Evolutionary conservation across 1,139 yeast species (phyloP), one percentile per base, ranked within the genome.

Genomic region (Meyerozyma sp.): DNA sequence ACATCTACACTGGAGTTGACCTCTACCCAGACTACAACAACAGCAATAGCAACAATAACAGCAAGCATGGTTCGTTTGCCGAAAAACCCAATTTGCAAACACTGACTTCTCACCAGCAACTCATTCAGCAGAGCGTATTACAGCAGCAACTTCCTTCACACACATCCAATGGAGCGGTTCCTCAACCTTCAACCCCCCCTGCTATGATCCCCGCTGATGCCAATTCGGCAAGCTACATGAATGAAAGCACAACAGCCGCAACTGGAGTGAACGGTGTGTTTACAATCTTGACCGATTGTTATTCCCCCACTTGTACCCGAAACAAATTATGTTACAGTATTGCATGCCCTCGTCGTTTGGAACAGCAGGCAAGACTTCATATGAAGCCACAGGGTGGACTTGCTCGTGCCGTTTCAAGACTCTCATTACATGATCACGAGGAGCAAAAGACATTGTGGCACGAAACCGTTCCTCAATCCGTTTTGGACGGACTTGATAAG

Each of bases 301-400:
- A 93, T 59, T 90, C 97, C 0, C 96, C 98, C 30, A 93, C 98
- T 0, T 93, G 98, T 67, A 84, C 96, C 4, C 72, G 95, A 44
- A 95, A 89, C 58, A 75, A 80, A 32, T 70, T 93, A 38, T 93
- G 98, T 65, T 93, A 93, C 64, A 86, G 96, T 43, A 91, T 93
- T 53, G 95, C 97, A n/a, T 93, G 98, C 66, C 98, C 98, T 9
- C 78, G 97, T 53, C 78, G 98, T 52, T 70, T 93, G 41, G 98
- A 93, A 63, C 98, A 93, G 62, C 98, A 93, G 59, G 96, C 96
- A 2, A 74, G 98, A 46, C 74, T 89, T 47, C 89, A 90, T 56
- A 75, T 88, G 79, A 88, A 89, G 61, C 90, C 95, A 7, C 87
- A 87, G 55, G 93, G 96, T 35, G 95, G 95, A 1, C 74, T 93